phyloP scores from a whole-genome alignment of 2,329 filamentous ascomycete species.

The Tolypocladium nubicola region DNA sequence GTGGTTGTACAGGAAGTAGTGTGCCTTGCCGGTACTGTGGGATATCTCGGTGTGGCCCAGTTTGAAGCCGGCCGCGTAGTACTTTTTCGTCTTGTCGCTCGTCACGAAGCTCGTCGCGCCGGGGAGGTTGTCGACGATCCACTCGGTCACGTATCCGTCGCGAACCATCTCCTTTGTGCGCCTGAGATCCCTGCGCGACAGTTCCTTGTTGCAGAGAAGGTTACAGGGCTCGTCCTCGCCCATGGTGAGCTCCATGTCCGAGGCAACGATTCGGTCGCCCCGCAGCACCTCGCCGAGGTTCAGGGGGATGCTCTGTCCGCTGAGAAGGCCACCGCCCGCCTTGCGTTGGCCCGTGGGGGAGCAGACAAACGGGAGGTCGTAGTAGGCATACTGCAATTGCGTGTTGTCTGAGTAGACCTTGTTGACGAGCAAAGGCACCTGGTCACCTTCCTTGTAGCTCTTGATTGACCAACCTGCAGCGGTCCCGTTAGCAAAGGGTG shows the following conservation, averaged over 20 bases:
- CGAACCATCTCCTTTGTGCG: slow-evolving; percentile 62
- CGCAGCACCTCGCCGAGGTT: slow-evolving; percentile 83
- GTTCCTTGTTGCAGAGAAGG: slow-evolving; percentile 58
- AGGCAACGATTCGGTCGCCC: slow-evolving; percentile 75
- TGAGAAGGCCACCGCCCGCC: slow-evolving; percentile 57
- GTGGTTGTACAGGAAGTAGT: slow-evolving; percentile 78
- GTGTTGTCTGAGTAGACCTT: slow-evolving; percentile 87
- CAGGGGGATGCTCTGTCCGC: slow-evolving; percentile 66
- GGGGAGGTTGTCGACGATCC: slow-evolving; percentile 87
- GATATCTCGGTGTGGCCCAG: slow-evolving; percentile 66
- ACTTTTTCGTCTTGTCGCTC: slow-evolving; percentile 73
- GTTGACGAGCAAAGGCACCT: slow-evolving; percentile 79
- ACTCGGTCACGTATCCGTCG: slow-evolving; percentile 78
- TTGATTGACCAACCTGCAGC: slow-evolving; percentile 65
- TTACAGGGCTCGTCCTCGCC: slow-evolving; percentile 63
- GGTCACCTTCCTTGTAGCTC: slow-evolving; percentile 65
- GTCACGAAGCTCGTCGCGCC: slow-evolving; percentile 84
- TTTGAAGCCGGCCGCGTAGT: slow-evolving; percentile 86
- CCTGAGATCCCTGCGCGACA: slow-evolving; percentile 54
- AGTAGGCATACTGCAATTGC: slow-evolving; percentile 85
- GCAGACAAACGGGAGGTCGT: slow-evolving; percentile 79
- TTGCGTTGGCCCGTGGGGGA: slow-evolving; percentile 60
- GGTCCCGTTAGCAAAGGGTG: slow-evolving; percentile 2
- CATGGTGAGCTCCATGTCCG: slow-evolving; percentile 75
- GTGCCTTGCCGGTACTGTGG: slow-evolving; percentile 45